Evolutionary conservation across 2,329 filamentous ascomycete species (phyloP), one percentile per base, ranked within the genome.

Genomic region (Neofusicoccum kwambonambiense): DNA sequence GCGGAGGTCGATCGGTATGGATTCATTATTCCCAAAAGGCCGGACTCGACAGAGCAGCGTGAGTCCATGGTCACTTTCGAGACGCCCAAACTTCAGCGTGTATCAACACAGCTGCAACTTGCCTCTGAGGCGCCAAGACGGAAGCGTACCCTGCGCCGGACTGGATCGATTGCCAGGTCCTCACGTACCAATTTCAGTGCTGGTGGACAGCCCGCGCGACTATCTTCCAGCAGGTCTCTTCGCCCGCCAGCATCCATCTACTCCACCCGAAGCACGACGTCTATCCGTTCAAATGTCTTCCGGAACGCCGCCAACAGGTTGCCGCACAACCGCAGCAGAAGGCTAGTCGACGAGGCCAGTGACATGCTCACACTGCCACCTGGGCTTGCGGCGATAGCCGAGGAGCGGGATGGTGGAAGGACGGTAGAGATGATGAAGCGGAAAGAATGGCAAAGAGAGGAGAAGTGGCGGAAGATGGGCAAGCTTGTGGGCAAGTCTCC

Each of bases 381-480:
- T 4, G 81, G 83, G 2, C 52, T 64, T 22, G 72, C 75, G 11
- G 78, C 77, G 42, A 76, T 81, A 34, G 74, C 74, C 8, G 78
- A 82, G 61, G 68, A 78, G 57, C 76, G 82, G 66, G 79, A 84
- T 64, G 81, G 81, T 34, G 79, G 81, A 19, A 77, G 78, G 42
- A 75, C 78, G 27, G 80, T 81, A n/a, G 79, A 78, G 47, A 77
- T 78, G 6, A 79, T 82, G 67, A 85, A 82, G 69, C 82, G 82
- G 64, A 87, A 87, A 68, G 87, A 89, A 72, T 84, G 86, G 76
- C 76, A 82, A 62, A 80, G 87, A 37, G 86, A 89, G 69, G 85
- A 88, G 65, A 89, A 89, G 70, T 90, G 88, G 88, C 83, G 84
- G 19, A 87, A 84, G 71, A 90, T 90, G 88, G 88, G 87, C 11